Conservation (phyloP, 352 stramenopile genomes). For the Sclerospora graminicola region DNA sequence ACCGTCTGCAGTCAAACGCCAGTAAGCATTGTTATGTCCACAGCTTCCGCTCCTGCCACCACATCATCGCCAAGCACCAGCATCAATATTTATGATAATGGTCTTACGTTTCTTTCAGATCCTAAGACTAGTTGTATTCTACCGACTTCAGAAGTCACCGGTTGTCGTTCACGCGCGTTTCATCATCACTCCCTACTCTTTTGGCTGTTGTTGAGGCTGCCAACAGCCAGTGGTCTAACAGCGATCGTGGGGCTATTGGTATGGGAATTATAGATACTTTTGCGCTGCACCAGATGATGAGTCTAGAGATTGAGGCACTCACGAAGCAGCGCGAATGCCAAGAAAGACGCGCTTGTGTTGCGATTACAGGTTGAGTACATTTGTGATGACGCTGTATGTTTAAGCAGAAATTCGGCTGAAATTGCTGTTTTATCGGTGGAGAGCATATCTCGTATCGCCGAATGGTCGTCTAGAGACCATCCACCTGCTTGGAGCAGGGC, state of each 20-base stretch:
- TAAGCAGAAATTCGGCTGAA: too few relatives aligned
- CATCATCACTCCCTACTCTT: too few relatives aligned
- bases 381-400: too few relatives aligned
- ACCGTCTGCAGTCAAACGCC: too few relatives aligned
- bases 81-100: conserved; percentile 20
- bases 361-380: too few relatives aligned
- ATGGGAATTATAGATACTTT: conserved; percentile 52
- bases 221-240: too few relatives aligned
- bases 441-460: conserved; percentile 56
- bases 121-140: conserved; percentile 2
- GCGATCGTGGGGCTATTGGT: conserved; percentile 48
- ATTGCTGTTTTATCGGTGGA: conserved; percentile 30
- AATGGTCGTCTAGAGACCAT: conserved; percentile 61
- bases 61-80: conserved; percentile 9
- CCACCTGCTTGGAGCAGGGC: conserved; percentile 55
- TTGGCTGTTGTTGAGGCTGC: too few relatives aligned
- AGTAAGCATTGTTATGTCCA: too few relatives aligned
- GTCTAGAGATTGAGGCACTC: conserved; percentile 63
- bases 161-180: too few relatives aligned
- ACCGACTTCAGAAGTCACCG: conserved; percentile 3
- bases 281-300: conserved; percentile 67
- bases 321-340: conserved; percentile 46
- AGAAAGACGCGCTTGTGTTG: conserved; percentile 36
- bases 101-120: conserved; percentile 11
- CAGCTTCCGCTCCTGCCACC: background rate